Evolutionary conservation across 2,329 filamentous ascomycete species (phyloP).

Genomic region (Pestalotiopsis sp.): DNA sequence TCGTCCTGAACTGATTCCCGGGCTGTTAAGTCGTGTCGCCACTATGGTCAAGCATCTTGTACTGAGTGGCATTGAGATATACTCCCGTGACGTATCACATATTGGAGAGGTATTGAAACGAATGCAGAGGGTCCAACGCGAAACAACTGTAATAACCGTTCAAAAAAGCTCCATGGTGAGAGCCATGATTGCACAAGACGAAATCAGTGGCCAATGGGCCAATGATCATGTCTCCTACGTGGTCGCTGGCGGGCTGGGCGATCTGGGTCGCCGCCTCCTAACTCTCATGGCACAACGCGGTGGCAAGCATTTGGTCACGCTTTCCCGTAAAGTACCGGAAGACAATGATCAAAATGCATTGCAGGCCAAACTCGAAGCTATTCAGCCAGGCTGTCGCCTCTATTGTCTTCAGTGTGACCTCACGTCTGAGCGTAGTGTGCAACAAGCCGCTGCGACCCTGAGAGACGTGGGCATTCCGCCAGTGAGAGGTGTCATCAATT

Average conservation of each 20-base stretch:
- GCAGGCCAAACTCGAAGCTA: background rate
- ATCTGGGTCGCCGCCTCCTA: conserved; percentile 18
- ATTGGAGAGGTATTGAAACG: no score
- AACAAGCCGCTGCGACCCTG: no score
- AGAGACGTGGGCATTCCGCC: no score
- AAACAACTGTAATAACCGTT: no score
- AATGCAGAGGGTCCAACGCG: no score
- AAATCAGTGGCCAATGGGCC: background rate
- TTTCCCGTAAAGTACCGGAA: background rate
- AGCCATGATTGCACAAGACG: background rate
- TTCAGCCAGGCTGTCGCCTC: conserved; percentile 12
- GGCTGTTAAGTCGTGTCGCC: no score
- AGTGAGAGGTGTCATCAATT: no score
- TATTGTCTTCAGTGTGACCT: conserved; percentile 14
- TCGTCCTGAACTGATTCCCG: no score
- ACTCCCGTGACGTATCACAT: no score
- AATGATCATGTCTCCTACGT: conserved; percentile 16
- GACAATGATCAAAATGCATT: background rate
- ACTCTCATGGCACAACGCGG: conserved; percentile 17
- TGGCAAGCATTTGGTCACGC: conserved; percentile 14
- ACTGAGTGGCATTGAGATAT: no score
- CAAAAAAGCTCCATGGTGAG: background rate
- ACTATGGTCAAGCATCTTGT: no score
- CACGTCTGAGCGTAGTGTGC: conserved; percentile 6
- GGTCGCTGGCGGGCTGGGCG: conserved; percentile 20